These are phyloP conservation scores for Candida vartiovaarae DNA, from an alignment of 805 yeast species.

Conservation along the genomic window DNA sequence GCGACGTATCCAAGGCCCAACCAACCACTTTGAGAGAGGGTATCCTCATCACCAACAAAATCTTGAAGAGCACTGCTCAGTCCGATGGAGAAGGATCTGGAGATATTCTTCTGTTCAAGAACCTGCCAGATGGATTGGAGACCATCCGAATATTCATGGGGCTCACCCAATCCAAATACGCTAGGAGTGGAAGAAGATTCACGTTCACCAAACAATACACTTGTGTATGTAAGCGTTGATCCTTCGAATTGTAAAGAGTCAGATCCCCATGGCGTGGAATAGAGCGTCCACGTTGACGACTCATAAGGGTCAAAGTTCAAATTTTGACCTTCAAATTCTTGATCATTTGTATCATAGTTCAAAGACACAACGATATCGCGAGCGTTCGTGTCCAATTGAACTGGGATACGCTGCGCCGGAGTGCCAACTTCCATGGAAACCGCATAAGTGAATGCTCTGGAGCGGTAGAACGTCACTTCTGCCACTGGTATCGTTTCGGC, in stretches of 20 bases:
- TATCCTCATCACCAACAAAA: slow-evolving; percentile 4
- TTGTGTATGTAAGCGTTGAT: not conserved
- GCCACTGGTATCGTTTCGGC: slow-evolving; percentile 1
- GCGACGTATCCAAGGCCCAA: slow-evolving; percentile 11
- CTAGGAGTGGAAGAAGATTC: slow-evolving; percentile 2
- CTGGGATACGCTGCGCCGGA: slow-evolving; percentile 5
- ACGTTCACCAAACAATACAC: slow-evolving; percentile 9
- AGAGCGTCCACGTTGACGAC: slow-evolving; percentile 2
- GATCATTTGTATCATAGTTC: not conserved
- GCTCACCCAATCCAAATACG: slow-evolving; percentile 6
- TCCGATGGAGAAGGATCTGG: slow-evolving; percentile 5
- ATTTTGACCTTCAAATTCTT: slow-evolving; percentile 1
- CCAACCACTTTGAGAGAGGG: slow-evolving; percentile 3
- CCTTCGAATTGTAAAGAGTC: slow-evolving; percentile 6
- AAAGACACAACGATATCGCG: slow-evolving; percentile 10
- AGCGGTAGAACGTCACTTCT: slow-evolving; percentile 7
- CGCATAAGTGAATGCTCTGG: not conserved
- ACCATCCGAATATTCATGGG: slow-evolving; percentile 2
- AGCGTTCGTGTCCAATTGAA: slow-evolving; percentile 6
- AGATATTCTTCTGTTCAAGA: not conserved
- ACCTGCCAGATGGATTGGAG: slow-evolving; percentile 5
- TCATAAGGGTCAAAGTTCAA: slow-evolving; percentile 2
- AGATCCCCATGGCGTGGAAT: slow-evolving; percentile 8
- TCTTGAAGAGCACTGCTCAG: slow-evolving; percentile 7
- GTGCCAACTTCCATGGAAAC: slow-evolving; percentile 4